A percentile compares a stretch with the other conserved stretches of the same genome.
Conservation (phyloP, 1,284 basidiomycete genomes). For the Ceratobasidium sp. region DNA sequence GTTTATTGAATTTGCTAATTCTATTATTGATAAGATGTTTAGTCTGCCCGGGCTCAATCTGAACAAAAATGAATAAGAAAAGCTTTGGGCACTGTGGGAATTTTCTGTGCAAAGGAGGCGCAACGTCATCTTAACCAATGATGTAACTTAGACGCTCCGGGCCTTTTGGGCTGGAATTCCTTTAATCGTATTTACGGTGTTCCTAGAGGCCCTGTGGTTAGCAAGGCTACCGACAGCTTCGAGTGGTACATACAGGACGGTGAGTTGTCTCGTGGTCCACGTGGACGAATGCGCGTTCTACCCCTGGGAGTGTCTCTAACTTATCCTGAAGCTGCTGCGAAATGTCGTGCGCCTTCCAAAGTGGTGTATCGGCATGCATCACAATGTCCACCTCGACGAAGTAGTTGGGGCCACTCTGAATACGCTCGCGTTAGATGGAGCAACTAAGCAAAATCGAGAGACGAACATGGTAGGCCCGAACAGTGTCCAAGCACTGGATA, state of each 20-base stretch:
- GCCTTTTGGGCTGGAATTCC: not conserved
- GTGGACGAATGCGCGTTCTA: constrained; percentile 92
- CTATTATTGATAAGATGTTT: constrained; percentile 55
- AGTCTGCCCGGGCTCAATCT: constrained; percentile 50
- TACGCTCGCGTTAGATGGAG: not conserved
- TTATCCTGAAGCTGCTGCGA: constrained; percentile 93
- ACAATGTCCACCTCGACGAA: constrained; percentile 96
- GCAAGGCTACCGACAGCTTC: too few relatives aligned
- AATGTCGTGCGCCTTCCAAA: constrained; percentile 92
- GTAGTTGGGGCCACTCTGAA: constrained; percentile 63
- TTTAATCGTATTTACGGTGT: constrained; percentile 43
- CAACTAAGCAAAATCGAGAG: not conserved
- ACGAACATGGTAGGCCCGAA: constrained; percentile 84
- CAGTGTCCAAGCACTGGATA: constrained; percentile 87
- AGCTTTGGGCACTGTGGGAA: not conserved
- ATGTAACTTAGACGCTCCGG: too few relatives aligned
- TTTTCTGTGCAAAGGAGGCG: not conserved
- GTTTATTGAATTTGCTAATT: not conserved
- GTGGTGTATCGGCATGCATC: constrained; percentile 85
- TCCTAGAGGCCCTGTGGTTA: constrained; percentile 34
- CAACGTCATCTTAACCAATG: too few relatives aligned
- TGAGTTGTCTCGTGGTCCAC: constrained; percentile 93
- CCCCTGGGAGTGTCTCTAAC: constrained; percentile 88
- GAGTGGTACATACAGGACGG: constrained; percentile 56
- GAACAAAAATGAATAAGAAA: constrained; percentile 6